Conservation (phyloP, 108 stramenopile species). For the Nannochloropsis gaditana region DNA sequence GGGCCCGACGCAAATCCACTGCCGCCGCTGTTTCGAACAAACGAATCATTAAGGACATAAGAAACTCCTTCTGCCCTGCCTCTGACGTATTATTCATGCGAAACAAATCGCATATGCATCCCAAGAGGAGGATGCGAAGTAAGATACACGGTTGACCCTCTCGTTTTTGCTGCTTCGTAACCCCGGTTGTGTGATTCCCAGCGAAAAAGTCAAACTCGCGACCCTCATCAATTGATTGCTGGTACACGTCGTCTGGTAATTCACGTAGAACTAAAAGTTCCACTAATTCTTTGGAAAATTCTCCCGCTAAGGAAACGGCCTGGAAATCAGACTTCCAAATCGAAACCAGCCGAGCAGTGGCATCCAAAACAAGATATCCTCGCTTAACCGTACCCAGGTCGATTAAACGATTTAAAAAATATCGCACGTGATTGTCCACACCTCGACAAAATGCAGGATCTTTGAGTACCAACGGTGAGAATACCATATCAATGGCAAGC, state of each 20-base stretch:
- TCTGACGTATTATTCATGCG: background rate
- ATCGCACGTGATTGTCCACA: background rate
- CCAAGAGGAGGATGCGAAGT: background rate
- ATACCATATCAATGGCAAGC: constrained; percentile 2
- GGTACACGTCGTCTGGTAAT: background rate
- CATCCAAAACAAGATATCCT: background rate
- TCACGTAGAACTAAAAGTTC: constrained; percentile 1
- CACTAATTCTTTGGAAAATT: background rate
- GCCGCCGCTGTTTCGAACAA: constrained; percentile 13
- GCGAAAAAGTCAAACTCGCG: background rate
- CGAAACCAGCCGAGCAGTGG: background rate
- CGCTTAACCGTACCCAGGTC: background rate
- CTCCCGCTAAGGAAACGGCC: background rate
- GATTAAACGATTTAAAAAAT: background rate
- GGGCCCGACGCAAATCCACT: background rate
- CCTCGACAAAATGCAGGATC: background rate
- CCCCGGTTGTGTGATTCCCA: background rate
- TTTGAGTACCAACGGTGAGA: background rate
- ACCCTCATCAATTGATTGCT: background rate
- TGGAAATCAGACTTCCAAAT: background rate
- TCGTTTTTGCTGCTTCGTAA: background rate
- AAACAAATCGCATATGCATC: background rate
- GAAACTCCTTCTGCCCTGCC: background rate
- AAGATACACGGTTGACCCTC: background rate
- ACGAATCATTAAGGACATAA: background rate